phyloP scores from a whole-genome alignment of 345 rosid species.

The Camelina sativa region DNA sequence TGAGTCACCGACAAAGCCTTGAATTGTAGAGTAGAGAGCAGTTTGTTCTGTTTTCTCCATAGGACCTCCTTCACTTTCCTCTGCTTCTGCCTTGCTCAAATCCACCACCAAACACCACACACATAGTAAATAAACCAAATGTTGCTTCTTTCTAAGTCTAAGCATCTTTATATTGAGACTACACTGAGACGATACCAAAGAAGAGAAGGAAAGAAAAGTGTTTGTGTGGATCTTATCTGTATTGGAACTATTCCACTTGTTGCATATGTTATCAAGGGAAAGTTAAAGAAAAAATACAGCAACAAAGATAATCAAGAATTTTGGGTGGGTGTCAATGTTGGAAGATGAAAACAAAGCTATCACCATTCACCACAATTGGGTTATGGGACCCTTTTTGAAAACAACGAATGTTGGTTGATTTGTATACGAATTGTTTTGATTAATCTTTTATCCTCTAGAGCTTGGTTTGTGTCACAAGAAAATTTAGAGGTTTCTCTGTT shows the following conservation, averaged over 20 bases:
- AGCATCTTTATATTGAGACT: constrained; percentile 28
- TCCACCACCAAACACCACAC: constrained; percentile 45
- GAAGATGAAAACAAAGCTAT: constrained; percentile 38
- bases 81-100: constrained; percentile 53
- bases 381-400: constrained; percentile 44
- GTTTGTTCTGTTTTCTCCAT: constrained; percentile 76
- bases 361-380: constrained; percentile 29
- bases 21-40: constrained; percentile 72
- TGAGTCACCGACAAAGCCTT: constrained; percentile 85
- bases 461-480: constrained; percentile 21
- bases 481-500: constrained; percentile 27
- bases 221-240: constrained; percentile 34
- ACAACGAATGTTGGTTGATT: constrained; percentile 31
- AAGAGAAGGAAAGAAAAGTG: constrained; percentile 24
- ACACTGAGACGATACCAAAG: constrained; percentile 14
- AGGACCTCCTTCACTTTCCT: constrained; percentile 56
- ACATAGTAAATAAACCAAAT: constrained; percentile 47
- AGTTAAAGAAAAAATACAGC: too few relatives aligned
- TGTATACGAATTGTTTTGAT: not conserved
- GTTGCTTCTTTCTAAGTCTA: constrained; percentile 15
- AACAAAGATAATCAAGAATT: not conserved
- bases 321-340: constrained; percentile 29
- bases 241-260: constrained; percentile 30
- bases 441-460: not conserved
- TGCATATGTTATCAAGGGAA: constrained; percentile 20